Evolutionary conservation across 148 eudicot species (phyloP), one percentile per base, ranked within the genome.

Genomic region (Cornus florida): DNA sequence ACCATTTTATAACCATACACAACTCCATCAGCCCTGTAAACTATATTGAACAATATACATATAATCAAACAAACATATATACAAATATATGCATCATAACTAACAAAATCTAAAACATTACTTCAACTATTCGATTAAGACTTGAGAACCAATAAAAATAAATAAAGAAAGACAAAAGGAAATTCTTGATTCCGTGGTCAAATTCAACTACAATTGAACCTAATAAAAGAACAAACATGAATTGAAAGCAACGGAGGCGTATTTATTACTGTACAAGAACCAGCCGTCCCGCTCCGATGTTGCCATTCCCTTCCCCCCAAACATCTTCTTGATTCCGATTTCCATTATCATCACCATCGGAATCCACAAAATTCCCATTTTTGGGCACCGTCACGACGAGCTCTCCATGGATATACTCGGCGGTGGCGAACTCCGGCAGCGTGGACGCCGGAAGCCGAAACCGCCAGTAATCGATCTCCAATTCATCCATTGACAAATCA

Each of bases 361-460:
- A 31, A 11, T 74, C 86, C 11, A 80, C 86, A 22, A 69, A 31
- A 24, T 48, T 48, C 24, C 24, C 86, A 0, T 81, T 83, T 67
- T 92, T 93, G 3, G 96, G 96, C 74, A 93, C 96, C 17, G 89
- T 88, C 64, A 93, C 96, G 32, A 93, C 91, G 78, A 93, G 82
- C 74, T 93, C 89, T 6, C 96, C 96, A n/a, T 83, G 90, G 1
- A 41, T 72, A 53, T 80, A 90, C 3, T 78, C 82, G 4, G 97
- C 94, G 3, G 83, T 86, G 8, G 95, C 97, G 43, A 84, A 76
- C 72, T 93, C 91, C 73, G 95, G 94, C 76, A 79, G 71, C 24
- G 91, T 88, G 70, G 79, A 79, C 0, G 76, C 84, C 22, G 97
- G 95, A 22, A 93, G 78, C 74, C 97, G 77, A 46, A 92, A 92